Evolutionary conservation across 495 filamentous ascomycete genomes (phyloP).

Genomic region (Podospora comata): DNA sequence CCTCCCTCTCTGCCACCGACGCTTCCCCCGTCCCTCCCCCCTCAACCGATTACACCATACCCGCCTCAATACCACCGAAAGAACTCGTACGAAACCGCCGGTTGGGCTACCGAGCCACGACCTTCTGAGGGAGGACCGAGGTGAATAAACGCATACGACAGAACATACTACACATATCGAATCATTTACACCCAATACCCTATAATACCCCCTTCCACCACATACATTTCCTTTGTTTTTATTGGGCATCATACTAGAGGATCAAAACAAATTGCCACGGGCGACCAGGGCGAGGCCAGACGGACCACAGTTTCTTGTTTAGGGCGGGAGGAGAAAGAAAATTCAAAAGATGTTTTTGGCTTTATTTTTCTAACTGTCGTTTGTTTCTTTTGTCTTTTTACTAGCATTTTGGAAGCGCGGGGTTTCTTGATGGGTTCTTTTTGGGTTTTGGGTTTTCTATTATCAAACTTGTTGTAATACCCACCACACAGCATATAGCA

Average conservation of each 20-base stretch:
- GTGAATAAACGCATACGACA: not conserved
- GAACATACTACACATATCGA: not conserved
- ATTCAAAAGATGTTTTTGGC: not conserved
- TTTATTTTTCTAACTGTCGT: not conserved
- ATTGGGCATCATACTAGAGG: constrained; percentile 1
- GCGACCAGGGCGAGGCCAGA: not conserved
- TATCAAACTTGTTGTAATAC: not conserved
- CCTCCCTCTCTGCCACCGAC: constrained; percentile 14
- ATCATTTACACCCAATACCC: not conserved
- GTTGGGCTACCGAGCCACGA: constrained; percentile 44
- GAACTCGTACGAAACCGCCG: constrained; percentile 33
- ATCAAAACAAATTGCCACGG: not conserved
- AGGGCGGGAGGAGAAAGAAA: not conserved
- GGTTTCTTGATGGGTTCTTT: no score
- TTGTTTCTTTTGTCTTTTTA: not conserved
- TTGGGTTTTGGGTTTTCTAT: not conserved
- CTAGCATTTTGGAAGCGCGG: not conserved
- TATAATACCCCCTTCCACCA: not conserved
- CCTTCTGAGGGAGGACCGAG: constrained; percentile 23
- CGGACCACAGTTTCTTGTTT: not conserved
- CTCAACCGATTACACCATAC: constrained; percentile 5
- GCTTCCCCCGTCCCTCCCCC: constrained; percentile 15
- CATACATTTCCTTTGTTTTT: constrained; percentile 1
- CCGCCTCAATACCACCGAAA: constrained; percentile 1
- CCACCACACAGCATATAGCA: not conserved